phyloP scores from a whole-genome alignment of 2,329 filamentous ascomycete genomes.

The Alternaria dauci region DNA sequence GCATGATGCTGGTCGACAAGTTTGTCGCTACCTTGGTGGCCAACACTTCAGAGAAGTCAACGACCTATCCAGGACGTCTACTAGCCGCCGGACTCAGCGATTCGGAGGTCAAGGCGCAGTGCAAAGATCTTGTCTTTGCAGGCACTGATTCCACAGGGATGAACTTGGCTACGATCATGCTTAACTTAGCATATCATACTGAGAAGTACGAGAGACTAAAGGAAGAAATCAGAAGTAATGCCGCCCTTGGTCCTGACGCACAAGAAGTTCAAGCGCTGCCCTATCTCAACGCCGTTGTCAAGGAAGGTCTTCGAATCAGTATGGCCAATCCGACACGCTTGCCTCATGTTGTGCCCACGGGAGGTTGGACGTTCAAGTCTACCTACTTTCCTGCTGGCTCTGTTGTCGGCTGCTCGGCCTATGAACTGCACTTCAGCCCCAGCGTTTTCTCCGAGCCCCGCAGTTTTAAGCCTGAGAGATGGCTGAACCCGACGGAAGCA shows the following conservation, averaged over 20 bases:
- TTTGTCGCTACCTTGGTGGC: slow-evolving; percentile 55
- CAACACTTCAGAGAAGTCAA: slow-evolving; percentile 41
- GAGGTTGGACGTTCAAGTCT: slow-evolving; percentile 39
- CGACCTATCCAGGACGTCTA: slow-evolving; percentile 60
- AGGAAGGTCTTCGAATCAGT: slow-evolving; percentile 56
- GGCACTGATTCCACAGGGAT: slow-evolving; percentile 42
- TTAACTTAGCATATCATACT: slow-evolving; percentile 28
- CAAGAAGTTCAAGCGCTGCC: slow-evolving; percentile 45
- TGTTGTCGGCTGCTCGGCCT: slow-evolving; percentile 41
- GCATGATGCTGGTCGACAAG: slow-evolving; percentile 53
- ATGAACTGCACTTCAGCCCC: slow-evolving; percentile 39
- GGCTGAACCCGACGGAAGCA: slow-evolving; percentile 34
- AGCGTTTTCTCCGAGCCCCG: slow-evolving; percentile 27
- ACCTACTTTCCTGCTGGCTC: slow-evolving; percentile 34
- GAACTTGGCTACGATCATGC: slow-evolving; percentile 38
- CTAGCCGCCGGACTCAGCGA: slow-evolving; percentile 55
- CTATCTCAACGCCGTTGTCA: slow-evolving; percentile 58
- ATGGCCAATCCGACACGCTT: slow-evolving; percentile 50
- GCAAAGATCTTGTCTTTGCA: slow-evolving; percentile 59
- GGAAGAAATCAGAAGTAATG: slow-evolving; percentile 30
- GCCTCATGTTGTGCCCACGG: slow-evolving; percentile 38
- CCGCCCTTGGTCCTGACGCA: slow-evolving; percentile 13
- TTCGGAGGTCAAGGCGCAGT: slow-evolving; percentile 59
- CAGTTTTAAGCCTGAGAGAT: slow-evolving; percentile 45
- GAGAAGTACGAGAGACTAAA: slow-evolving; percentile 30